Conservation (phyloP, 805 yeast species). For the Torulaspora gathmanii region DNA sequence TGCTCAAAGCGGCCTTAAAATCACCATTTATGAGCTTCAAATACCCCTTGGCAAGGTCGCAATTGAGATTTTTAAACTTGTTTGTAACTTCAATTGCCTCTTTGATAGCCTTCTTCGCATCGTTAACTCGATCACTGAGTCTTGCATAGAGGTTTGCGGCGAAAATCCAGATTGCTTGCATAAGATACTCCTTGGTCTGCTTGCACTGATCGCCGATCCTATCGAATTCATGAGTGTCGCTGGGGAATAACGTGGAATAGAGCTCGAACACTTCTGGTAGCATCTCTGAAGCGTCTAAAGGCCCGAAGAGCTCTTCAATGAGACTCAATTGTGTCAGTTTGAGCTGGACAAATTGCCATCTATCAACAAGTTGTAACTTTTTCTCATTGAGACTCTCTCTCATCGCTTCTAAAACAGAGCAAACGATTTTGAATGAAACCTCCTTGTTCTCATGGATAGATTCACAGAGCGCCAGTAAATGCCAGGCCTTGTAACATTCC, state of each 20-base stretch:
- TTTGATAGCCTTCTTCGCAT: conserved; percentile 64
- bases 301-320: conserved; percentile 57
- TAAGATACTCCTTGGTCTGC: conserved; percentile 36
- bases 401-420: conserved; percentile 47
- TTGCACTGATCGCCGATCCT: conserved; percentile 16
- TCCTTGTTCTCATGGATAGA: conserved; percentile 55
- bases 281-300: conserved; percentile 53
- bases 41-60: conserved; percentile 27
- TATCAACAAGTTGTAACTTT: conserved; percentile 19
- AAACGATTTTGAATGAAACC: conserved; percentile 53
- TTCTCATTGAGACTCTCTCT: conserved; percentile 25
- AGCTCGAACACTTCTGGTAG: conserved; percentile 63
- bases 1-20: conserved; percentile 48
- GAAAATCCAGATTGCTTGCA: conserved; percentile 72
- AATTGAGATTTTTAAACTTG: conserved; percentile 35
- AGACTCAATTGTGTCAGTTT: conserved; percentile 71
- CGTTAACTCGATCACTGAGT: conserved; percentile 42
- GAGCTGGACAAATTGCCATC: conserved; percentile 57
- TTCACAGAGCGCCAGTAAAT: conserved; percentile 57
- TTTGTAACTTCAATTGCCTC: conserved; percentile 62
- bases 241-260: conserved; percentile 46
- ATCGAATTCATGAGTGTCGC: conserved; percentile 8
- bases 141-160: conserved; percentile 59
- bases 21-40: conserved; percentile 39
- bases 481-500: conserved; percentile 58